phyloP scores from a whole-genome alignment of 495 filamentous ascomycete species.

The Penicillium silybi region DNA sequence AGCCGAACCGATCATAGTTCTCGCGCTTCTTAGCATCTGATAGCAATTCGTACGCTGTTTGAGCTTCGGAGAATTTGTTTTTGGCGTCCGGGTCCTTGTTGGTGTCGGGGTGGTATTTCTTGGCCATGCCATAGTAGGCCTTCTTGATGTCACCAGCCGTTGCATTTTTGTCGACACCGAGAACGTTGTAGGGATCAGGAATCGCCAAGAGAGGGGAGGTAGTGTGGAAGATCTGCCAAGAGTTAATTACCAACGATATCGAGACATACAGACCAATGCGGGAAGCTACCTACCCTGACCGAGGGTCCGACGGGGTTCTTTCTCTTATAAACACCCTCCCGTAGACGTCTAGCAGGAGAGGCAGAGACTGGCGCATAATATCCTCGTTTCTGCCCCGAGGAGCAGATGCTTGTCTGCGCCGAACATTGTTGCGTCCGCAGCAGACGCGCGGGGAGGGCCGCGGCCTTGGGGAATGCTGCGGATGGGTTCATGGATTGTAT shows the following conservation, averaged over 20 bases:
- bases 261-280: neutral
- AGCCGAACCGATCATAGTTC: slow-evolving; percentile 85
- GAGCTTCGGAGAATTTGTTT: slow-evolving; percentile 89
- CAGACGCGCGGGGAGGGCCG: slow-evolving; percentile 42
- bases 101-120: slow-evolving; percentile 96
- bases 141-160: slow-evolving; percentile 92
- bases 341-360: slow-evolving; percentile 22
- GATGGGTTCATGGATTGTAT: slow-evolving; percentile 39
- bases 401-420: slow-evolving; percentile 24
- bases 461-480: slow-evolving; percentile 43
- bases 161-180: slow-evolving; percentile 79
- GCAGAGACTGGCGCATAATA: slow-evolving; percentile 27
- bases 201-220: slow-evolving; percentile 58
- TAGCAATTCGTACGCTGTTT: slow-evolving; percentile 86
- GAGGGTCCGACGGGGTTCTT: slow-evolving; percentile 14
- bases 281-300: slow-evolving; percentile 29
- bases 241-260: neutral
- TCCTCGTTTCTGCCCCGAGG: slow-evolving; percentile 22
- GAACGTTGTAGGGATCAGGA: slow-evolving; percentile 77
- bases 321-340: slow-evolving; percentile 22
- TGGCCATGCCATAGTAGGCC: slow-evolving; percentile 96
- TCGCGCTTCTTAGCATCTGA: slow-evolving; percentile 89
- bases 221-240: slow-evolving; percentile 68
- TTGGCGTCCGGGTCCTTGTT: slow-evolving; percentile 91
- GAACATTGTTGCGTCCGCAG: slow-evolving; percentile 39